Conservation (phyloP, 805 yeast genomes). For the Lipomyces chichibuensis region DNA sequence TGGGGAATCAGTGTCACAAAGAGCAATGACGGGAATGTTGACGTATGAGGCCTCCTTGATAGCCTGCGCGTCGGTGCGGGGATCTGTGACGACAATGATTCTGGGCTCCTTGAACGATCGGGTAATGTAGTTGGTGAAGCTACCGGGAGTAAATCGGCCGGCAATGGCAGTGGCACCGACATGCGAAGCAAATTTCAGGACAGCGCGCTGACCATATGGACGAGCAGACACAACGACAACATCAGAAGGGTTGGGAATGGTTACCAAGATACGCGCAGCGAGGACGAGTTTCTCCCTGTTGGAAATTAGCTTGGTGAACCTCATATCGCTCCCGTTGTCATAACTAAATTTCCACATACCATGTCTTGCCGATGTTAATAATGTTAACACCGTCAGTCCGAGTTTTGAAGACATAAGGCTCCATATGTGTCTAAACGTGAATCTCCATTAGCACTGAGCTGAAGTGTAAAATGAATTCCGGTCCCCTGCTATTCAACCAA, state of each 20-base stretch:
- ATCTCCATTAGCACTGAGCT: not conserved
- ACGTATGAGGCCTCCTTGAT: constrained; percentile 99
- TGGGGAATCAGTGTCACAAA: constrained; percentile 98
- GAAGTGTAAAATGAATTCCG: not conserved
- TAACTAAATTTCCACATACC: constrained; percentile 50
- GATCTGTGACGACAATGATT: constrained; percentile 98
- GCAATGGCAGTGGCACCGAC: constrained; percentile 99
- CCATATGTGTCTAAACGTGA: constrained; percentile 74
- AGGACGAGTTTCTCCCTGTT: constrained; percentile 85
- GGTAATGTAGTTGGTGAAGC: constrained; percentile 99
- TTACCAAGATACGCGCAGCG: constrained; percentile 99
- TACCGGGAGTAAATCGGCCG: constrained; percentile 99
- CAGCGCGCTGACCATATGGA: constrained; percentile 99
- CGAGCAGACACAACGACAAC: constrained; percentile 99
- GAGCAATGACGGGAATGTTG: constrained; percentile 99
- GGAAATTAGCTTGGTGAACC: not conserved
- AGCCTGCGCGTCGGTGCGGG: constrained; percentile 99
- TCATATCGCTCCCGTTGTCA: not conserved
- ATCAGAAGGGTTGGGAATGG: constrained; percentile 97
- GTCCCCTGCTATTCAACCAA: not conserved
- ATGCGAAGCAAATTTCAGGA: constrained; percentile 98
- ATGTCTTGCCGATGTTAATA: constrained; percentile 97
- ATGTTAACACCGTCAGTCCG: constrained; percentile 99
- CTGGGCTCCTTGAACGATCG: constrained; percentile 99
- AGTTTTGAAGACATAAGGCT: constrained; percentile 94